Evolutionary conservation across 345 rosid species (phyloP), one percentile per base, ranked within the genome.

Genomic region (Syzygium oleosum): DNA sequence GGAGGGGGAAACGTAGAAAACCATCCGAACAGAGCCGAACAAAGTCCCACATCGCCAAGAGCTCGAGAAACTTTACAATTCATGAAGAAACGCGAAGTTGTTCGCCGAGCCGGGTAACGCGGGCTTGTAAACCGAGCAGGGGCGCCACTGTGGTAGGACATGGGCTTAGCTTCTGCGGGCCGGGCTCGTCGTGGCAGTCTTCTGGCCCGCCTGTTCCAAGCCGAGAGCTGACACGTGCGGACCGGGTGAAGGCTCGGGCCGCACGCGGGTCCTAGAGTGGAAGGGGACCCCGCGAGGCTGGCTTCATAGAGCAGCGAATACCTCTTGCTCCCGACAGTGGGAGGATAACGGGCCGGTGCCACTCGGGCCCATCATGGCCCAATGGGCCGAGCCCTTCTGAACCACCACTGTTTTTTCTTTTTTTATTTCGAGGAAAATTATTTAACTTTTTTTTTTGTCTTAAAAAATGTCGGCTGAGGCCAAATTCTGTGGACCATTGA

Each of bases 281-380:
- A 84, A 91, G 92, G 92, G 87, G 56, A 87, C 68, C 2, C 91
- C 93, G 93, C 90, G 89, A 92, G 93, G 93, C 92, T 93, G 94
- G 94, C 34, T 86, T 92, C 90, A 92, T 90, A 90, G 91, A 91
- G 91, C 92, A 90, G 90, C 91, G 92, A 87, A 1, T 1, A 92
- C 91, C 79, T 93, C 90, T 88, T 90, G 52, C 90, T 93, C 86
- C 22, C 12, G 84, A 59, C 91, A 73, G 93, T 92, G 93, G 93
- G 83, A 84, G 93, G 93, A 91, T 90, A 0, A 90, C 91, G 87
- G 84, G 89, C 83, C 51, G 52, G 85, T 85, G 87, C 51, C 38
- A 0, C 12, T 23, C 25, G 2, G 59, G 79, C 16, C 85, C 88
- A 78, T 2, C 12, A 19, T n/a, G 31, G 56, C 87, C 55, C 43